phyloP scores from a whole-genome alignment of 108 stramenopile species.

The Nitzschia sp. region DNA sequence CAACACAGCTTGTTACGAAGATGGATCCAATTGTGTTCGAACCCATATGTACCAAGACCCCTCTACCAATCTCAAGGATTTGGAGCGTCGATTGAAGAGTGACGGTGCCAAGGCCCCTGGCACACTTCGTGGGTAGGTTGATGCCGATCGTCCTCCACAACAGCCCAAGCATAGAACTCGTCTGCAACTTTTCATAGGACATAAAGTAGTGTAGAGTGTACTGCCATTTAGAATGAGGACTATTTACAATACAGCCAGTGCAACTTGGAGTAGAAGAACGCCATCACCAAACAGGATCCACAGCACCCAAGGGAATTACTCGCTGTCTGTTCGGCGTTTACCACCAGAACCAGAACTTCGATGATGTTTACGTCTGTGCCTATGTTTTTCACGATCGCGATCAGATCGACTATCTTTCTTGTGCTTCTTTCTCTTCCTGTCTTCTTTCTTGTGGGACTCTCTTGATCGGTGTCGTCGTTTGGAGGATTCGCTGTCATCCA shows the following conservation, averaged over 20 bases:
- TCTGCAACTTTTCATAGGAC: too few species aligned
- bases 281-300: too few species aligned
- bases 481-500: not conserved
- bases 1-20: constrained; percentile 65
- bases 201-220: too few species aligned
- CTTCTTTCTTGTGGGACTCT: constrained; percentile 10
- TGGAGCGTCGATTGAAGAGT: constrained; percentile 26
- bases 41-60: constrained; percentile 33
- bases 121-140: constrained; percentile 15
- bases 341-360: not conserved
- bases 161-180: too few species aligned
- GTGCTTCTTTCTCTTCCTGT: constrained; percentile 13
- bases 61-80: constrained; percentile 21
- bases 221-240: too few species aligned
- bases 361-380: not conserved
- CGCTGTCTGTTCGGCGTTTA: too few species aligned
- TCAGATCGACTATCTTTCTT: constrained; percentile 24
- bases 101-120: constrained; percentile 13
- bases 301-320: too few species aligned
- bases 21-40: constrained; percentile 56
- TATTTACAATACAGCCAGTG: too few species aligned
- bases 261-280: too few species aligned
- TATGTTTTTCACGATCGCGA: constrained; percentile 3
- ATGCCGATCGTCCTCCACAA: not conserved
- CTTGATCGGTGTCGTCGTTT: not conserved